Conservation (phyloP, 257 asterid genomes). For the Solanum medicagineum region DNA sequence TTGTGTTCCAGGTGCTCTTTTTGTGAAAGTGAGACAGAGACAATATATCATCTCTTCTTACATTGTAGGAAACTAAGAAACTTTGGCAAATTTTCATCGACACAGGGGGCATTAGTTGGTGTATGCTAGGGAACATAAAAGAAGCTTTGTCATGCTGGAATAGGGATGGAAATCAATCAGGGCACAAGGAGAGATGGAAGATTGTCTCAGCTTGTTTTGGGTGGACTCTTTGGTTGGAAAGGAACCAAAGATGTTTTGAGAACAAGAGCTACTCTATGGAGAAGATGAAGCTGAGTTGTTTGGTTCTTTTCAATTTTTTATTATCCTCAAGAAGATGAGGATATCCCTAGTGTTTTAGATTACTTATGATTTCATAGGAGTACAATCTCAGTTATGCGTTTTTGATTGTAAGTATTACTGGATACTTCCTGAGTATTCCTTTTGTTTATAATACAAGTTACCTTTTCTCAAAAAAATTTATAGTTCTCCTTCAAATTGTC, state of each 20-base stretch:
- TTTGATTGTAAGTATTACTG: background rate
- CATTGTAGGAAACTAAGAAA: background rate
- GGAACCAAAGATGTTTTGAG: background rate
- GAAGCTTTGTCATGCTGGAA: background rate
- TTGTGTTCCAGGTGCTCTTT: background rate
- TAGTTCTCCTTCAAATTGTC: too few species aligned
- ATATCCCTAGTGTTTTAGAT: background rate
- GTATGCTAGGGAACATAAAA: background rate
- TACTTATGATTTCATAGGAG: background rate
- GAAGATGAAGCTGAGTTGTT: background rate
- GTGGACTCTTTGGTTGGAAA: background rate
- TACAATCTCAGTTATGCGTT: background rate
- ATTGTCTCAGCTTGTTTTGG: background rate
- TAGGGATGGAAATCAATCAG: background rate
- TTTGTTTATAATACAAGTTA: too few species aligned
- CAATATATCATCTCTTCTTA: background rate
- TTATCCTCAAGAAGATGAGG: background rate
- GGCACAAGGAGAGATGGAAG: background rate
- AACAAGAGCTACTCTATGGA: background rate
- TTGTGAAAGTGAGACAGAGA: background rate
- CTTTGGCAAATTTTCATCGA: background rate
- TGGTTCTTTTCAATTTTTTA: background rate
- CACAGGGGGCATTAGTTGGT: background rate
- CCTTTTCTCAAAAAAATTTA: background rate
- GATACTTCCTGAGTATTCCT: background rate